Evolutionary conservation across 345 rosid species (phyloP), one percentile per base, ranked within the genome.

Genomic region (Syzygium oleosum): DNA sequence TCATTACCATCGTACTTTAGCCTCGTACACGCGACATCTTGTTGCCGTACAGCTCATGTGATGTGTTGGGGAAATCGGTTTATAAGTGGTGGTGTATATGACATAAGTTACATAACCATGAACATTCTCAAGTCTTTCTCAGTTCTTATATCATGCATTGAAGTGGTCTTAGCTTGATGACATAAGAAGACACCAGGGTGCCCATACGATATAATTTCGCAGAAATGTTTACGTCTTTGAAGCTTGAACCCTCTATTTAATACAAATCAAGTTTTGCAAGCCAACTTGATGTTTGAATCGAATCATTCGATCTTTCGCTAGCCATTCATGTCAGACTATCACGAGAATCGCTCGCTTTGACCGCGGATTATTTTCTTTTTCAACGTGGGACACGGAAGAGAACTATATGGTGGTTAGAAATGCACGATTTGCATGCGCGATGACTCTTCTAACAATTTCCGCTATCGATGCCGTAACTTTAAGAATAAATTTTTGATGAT

Each of bases 371-470:
- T 61, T 61, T 16, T 61, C 6, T 61, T 61, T n/a, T 61, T 73
- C 0, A 2, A 38, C 0, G 14, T 0, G 46, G 7, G 38, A 5
- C 46, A 9, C 49, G 2, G 21, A 15, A 19, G 80, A 9, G 10
- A 38, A 73, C 6, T 73, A 4, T 11, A 17, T 5, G 21, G 3
- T 14, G 0, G 7, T 34, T 9, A 9, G 21, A 34, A 73, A 73
- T 17, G 23, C 12, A 16, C 43, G 19, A 68, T 9, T 17, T 17
- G 1, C 43, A 4, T 0, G 0, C 4, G 3, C 4, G 1, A 73
- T 17, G 22, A 11, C 13, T 34, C 23, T 34, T 68, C 21, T 55
- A 19, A 21, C 11, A 55, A 55, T 55, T 55, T 55, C 10, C 4
- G 4, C 25, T 19, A 7, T 21, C 4, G 25, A 19, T 10, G 25